Percentiles rank a stretch among this genome's conserved stretches.
phyloP scores from a whole-genome alignment of 2,329 filamentous ascomycete genomes.

The Dothistroma pini region DNA sequence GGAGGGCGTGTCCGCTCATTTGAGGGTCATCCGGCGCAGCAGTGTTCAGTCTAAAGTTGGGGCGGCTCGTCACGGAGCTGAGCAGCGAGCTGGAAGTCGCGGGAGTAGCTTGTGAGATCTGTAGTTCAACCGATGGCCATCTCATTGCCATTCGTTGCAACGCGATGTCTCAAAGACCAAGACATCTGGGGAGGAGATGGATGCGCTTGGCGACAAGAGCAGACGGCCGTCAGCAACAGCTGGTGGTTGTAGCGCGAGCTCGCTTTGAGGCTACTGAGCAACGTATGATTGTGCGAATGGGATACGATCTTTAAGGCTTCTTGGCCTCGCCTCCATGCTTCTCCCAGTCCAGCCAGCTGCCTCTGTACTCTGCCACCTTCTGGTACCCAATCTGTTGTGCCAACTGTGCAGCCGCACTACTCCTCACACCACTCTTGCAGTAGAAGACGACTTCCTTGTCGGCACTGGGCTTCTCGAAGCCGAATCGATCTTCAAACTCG shows the following conservation, averaged over 20 bases:
- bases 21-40: background rate
- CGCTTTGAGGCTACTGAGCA: background rate
- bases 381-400: conserved; percentile 74
- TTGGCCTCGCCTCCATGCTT: conserved; percentile 58
- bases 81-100: no score
- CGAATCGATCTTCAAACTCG: conserved; percentile 80
- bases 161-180: no score
- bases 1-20: background rate
- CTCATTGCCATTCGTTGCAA: no score
- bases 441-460: conserved; percentile 71
- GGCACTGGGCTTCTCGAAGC: conserved; percentile 64
- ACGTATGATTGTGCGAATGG: no score
- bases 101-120: no score
- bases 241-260: no score
- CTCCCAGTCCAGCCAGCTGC: conserved; percentile 81
- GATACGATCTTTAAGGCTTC: conserved; percentile 1
- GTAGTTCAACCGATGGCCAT: no score
- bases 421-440: conserved; percentile 87
- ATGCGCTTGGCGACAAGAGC: no score
- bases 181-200: no score
- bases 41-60: background rate
- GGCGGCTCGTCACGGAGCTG: no score
- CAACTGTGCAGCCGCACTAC: conserved; percentile 69
- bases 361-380: conserved; percentile 67
- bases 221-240: no score